These are phyloP conservation scores for Lasiosphaeria ovina DNA, from an alignment of 495 filamentous ascomycete genomes.

Conservation along the genomic window DNA sequence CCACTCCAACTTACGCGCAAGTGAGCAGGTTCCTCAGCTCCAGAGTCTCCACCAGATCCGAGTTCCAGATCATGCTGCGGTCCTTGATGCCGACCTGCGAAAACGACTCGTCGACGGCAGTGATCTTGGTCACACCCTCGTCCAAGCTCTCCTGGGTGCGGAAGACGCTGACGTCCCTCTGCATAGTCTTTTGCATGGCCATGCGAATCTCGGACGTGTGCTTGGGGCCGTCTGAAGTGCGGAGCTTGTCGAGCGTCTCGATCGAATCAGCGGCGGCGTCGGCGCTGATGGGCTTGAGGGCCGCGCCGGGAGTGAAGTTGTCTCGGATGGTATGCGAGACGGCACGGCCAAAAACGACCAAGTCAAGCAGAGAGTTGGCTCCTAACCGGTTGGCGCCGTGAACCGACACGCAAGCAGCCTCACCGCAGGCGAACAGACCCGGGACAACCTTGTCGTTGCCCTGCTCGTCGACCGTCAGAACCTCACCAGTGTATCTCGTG, in stretches of 20 bases:
- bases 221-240: conserved; percentile 80
- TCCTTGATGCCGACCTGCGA: conserved; percentile 87
- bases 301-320: conserved; percentile 74
- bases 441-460: conserved; percentile 94
- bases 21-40: conserved; percentile 91
- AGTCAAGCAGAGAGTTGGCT: conserved; percentile 95
- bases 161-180: conserved; percentile 96
- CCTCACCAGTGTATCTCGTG: conserved; percentile 94
- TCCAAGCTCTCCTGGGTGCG: conserved; percentile 86
- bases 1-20: conserved; percentile 68
- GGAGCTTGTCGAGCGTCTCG: conserved; percentile 78
- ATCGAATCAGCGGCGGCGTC: conserved; percentile 87
- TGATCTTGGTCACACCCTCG: conserved; percentile 79
- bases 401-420: conserved; percentile 95
- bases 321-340: conserved; percentile 95
- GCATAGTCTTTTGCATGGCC: conserved; percentile 97
- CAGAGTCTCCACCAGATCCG: conserved; percentile 90
- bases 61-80: conserved; percentile 99
- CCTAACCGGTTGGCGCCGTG: conserved; percentile 97
- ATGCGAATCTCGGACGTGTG: conserved; percentile 80
- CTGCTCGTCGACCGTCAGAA: conserved; percentile 75
- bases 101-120: conserved; percentile 76
- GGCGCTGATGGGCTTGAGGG: conserved; percentile 70
- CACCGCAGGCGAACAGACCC: conserved; percentile 93
- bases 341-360: conserved; percentile 95